A percentile compares a stretch with the other conserved stretches of the same genome.
phyloP scores from a whole-genome alignment of 305 asterid species.

The Fraxinus nigra region DNA sequence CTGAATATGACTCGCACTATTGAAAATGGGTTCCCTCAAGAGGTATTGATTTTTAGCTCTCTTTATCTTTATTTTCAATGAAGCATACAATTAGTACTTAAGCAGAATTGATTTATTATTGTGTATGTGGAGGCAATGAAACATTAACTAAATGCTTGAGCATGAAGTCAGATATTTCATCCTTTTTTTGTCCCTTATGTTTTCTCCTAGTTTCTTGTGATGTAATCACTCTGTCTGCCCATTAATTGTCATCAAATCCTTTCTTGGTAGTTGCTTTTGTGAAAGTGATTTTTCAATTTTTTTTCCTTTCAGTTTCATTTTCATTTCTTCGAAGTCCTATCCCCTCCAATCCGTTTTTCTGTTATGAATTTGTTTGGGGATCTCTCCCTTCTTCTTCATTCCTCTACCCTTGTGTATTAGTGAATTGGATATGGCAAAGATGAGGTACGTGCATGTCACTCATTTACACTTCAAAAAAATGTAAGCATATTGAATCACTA shows the following conservation, averaged over 20 bases:
- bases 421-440: background rate
- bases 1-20: conserved; percentile 52
- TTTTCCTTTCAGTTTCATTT: background rate
- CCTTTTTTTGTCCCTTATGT: background rate
- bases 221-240: background rate
- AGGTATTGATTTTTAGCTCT: conserved; percentile 40
- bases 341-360: background rate
- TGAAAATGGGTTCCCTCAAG: conserved; percentile 56
- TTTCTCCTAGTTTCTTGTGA: background rate
- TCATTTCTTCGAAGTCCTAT: background rate
- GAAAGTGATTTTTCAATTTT: background rate
- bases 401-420: background rate
- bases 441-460: background rate
- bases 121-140: background rate
- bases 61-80: background rate
- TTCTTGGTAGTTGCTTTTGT: background rate
- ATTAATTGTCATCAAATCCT: background rate
- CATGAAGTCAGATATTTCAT: background rate
- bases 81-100: background rate
- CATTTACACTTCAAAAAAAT: background rate
- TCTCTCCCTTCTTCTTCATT: background rate
- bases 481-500: background rate
- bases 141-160: background rate
- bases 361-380: background rate
- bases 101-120: background rate